phyloP scores from a whole-genome alignment of 345 rosid genomes.

The Arabis hirsuta region DNA sequence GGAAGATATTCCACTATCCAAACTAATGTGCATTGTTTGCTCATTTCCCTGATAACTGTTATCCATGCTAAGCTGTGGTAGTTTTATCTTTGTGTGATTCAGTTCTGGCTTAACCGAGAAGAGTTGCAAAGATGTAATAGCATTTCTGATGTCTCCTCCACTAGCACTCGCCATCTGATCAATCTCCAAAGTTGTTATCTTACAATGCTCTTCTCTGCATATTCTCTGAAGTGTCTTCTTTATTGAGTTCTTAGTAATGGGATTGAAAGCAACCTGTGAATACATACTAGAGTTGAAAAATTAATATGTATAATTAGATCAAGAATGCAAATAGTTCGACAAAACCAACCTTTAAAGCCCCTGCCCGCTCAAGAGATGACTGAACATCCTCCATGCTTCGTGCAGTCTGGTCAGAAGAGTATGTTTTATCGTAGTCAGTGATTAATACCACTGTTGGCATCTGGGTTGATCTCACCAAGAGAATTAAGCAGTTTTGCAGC shows the following conservation, averaged over 20 bases:
- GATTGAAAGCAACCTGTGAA: conserved; percentile 82
- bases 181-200: conserved; percentile 62
- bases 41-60: conserved; percentile 38
- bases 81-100: conserved; percentile 34
- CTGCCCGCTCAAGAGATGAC: conserved; percentile 71
- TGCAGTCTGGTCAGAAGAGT: conserved; percentile 59
- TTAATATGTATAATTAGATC: not conserved
- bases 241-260: conserved; percentile 78
- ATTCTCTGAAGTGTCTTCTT: conserved; percentile 75
- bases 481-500: conserved; percentile 68
- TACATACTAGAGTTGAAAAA: conserved; percentile 43
- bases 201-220: conserved; percentile 68
- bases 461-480: conserved; percentile 68
- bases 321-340: conserved; percentile 39
- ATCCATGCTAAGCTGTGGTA: conserved; percentile 39
- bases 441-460: conserved; percentile 74
- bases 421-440: conserved; percentile 61
- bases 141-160: conserved; percentile 97
- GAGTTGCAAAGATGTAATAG: conserved; percentile 85
- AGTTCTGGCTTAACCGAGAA: conserved; percentile 58
- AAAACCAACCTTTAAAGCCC: conserved; percentile 81
- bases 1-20: conserved; percentile 50
- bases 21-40: conserved; percentile 43
- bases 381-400: conserved; percentile 67
- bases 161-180: conserved; percentile 78